Base-by-base conservation (phyloP, 2,329 filamentous ascomycete genomes). In the Pseudovirgaria hyperparasitica region DNA sequence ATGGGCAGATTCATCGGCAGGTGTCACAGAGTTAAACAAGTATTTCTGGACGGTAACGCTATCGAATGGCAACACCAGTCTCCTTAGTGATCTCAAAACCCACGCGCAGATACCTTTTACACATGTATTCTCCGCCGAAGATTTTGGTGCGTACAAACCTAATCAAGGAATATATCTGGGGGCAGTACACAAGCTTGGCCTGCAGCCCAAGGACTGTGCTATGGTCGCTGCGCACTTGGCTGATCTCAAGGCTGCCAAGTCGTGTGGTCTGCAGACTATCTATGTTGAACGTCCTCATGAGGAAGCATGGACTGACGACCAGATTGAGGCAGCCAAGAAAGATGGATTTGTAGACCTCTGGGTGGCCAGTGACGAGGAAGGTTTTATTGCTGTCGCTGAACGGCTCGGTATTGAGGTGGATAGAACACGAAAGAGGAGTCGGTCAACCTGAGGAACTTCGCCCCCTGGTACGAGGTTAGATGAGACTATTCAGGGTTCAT, bases 61-160 rank as follows among this genome's bases (percentile, higher is more conserved):
- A 15, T 82, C 76, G 16, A 90, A 90, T 46, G 82, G 78, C 19
- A 87, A 86, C 46, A 45, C 62, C 3, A 55, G 61, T 2, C 57
- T 87, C n/a, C 59, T 87, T 22, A 45, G 56, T 3, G 81, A 87
- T 44, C 61, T 90, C 25, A 54, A 67, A 26, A 45, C 54, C 26
- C 61, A 70, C 39, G 74, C 68, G 2, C 50, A 53, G 4, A 62
- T 86, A 26, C 65, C 64, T 0, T 87, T 85, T 41, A 60, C 62
- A 13, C 54, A 62, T 28, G 41, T 85, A 20, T 58, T 77, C 32
- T 80, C 72, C 6, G 70, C 73, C 0, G 79, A 80, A 51, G 66
- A 76, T 36, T 87, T 86, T 45, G 57, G 62, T 23, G 72, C 70
- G 1, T 90, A 87, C 50, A 90, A 90, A 58, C 81, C 81, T 1